Base-by-base conservation (phyloP, 2,329 filamentous ascomycete genomes). In the Neoscytalidium dimidiatum region DNA sequence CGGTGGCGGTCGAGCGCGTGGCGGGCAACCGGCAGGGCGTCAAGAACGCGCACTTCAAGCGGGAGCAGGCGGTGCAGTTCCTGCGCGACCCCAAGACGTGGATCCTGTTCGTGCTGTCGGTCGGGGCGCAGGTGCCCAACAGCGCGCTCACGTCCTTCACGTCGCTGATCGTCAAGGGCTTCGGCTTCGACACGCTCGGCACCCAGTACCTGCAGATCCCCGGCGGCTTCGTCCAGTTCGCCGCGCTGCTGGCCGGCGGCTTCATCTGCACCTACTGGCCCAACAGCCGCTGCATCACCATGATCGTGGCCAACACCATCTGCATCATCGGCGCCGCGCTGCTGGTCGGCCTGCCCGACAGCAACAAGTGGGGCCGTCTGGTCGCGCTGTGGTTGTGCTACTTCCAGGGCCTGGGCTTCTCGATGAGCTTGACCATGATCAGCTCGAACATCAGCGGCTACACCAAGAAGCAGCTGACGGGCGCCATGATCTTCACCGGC, bases 161-260 rank as follows among this genome's bases (percentile, higher is more conserved):
- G 1, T 81, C 79, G 11, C 76, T 84, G 19, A 82, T 84, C 61
- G 78, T 84, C 61, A 74, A 75, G n/a, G 80, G 80, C 91, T 79
- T 98, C 92, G 21, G 92, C 92, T 70, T 98, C 96, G 79, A 98
- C 88, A 51, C 93, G 85, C 78, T 98, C 91, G 2, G 95, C 95
- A 57, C 95, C 86, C 84, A 86, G 66, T 86, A 86, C 66, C 81
- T 88, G 9, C 84, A 87, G 67, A 88, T 88, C 62, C 85, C 86
- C 0, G 85, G 85, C 17, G 85, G 85, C 21, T 84, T 82, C 0
- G 80, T 88, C 0, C 84, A 87, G 66, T 86, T 87, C 68, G 68
- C 85, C 0, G 81, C 84, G 0, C 76, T 86, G 0, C 71, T 88
- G 6, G 68, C 76, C 1, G 70, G 70, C n/a, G 84, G 84, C 17